Base-by-base conservation (phyloP, 2,329 filamentous ascomycete genomes). In the Acrodontium crateriforme region DNA sequence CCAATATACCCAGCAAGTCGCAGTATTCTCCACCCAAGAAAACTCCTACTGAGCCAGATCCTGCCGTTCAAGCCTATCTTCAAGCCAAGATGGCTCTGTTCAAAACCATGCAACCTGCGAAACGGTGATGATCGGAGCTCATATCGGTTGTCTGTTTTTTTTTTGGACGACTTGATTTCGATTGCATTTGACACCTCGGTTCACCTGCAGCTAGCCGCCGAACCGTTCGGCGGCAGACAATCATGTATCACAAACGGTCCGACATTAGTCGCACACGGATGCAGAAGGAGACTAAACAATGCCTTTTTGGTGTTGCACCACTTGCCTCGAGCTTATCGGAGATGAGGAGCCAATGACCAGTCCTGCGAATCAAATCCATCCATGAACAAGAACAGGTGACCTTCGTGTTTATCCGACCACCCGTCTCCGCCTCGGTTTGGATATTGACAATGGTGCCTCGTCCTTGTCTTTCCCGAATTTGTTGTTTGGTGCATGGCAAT, bases 31-130 rank as follows among this genome's bases (percentile, higher is more conserved):
- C n/a, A 10, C 10, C 20, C 20, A n/a, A 10, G 8, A 22, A 12
- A 15, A 21, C 28, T 12, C n/a, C 15, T 12, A 20, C 31, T 6
- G 26, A 32, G 10, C 17, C 25, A 9, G 44, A 47, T 28, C 38
- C 47, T 5, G 40, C 42, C 20, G 37, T 53, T 2, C 44, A 52
- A 28, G 50, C 49, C 3, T 54, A 54, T 25, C 34, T 52, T n/a
- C 40, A 46, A 31, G 47, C 47, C 12, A 53, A 54, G 38, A 36
- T 52, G 44, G 45, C 46, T 5, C 39, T 54, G 9, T 52, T 53
- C 27, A 42, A 43, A n/a, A 45, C 32, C 18, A 31, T 24, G 29
- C 5, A 11, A 13, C 6, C 11, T 18, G n/a, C n/a, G n/a, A n/a
- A n/a, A n/a, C n/a, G n/a, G n/a, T 16, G 6, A 16, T 23, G 20